phyloP scores from a whole-genome alignment of 2,329 filamentous ascomycete genomes.

The Epichloe bromicola region DNA sequence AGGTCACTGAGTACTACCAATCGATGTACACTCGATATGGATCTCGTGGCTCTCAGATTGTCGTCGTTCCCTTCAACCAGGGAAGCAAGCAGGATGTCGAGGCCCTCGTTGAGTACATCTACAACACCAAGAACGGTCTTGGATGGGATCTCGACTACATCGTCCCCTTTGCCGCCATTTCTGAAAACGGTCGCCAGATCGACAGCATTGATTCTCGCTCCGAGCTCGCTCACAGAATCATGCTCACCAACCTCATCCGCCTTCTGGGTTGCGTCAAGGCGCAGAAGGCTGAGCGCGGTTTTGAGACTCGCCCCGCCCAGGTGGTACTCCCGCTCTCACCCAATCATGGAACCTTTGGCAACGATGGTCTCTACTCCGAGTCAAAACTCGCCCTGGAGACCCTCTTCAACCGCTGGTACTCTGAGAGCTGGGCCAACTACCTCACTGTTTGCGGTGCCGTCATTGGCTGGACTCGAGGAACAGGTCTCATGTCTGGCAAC shows the following conservation, averaged over 20 bases:
- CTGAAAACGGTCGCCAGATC: constrained; percentile 94
- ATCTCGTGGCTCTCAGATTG: constrained; percentile 85
- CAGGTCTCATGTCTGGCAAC: constrained; percentile 94
- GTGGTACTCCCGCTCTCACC: constrained; percentile 92
- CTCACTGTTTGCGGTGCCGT: constrained; percentile 96
- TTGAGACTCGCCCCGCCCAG: constrained; percentile 91
- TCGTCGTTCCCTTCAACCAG: constrained; percentile 98
- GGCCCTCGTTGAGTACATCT: constrained; percentile 89
- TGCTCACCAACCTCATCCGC: constrained; percentile 93
- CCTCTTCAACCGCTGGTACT: constrained; percentile 96
- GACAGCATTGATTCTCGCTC: constrained; percentile 95
- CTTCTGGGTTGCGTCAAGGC: constrained; percentile 82
- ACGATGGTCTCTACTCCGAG: constrained; percentile 94
- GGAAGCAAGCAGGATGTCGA: constrained; percentile 97
- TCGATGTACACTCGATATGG: constrained; percentile 94
- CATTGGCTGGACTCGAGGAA: constrained; percentile 98
- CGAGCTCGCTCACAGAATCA: constrained; percentile 94
- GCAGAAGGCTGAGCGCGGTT: constrained; percentile 76
- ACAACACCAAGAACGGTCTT: constrained; percentile 88
- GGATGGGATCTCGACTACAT: constrained; percentile 98
- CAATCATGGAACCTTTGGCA: constrained; percentile 97
- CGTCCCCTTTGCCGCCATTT: constrained; percentile 92
- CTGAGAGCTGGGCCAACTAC: constrained; percentile 93
- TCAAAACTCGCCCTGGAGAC: constrained; percentile 96
- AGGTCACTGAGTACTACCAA: constrained; percentile 99